phyloP scores from a whole-genome alignment of 345 rosid species.

The Melaleuca alternifolia region DNA sequence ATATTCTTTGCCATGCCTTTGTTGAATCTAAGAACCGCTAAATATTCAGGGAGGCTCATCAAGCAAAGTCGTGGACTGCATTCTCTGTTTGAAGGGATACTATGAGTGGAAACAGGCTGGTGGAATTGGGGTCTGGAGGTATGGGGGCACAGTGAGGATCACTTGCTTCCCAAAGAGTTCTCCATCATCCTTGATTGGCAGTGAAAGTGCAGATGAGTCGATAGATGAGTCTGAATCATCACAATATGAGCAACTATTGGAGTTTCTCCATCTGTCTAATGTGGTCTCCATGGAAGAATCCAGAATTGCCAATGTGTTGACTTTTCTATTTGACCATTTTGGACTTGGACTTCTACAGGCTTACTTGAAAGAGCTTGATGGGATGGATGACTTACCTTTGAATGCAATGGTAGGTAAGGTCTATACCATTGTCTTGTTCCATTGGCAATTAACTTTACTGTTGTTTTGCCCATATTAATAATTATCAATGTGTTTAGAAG shows the following conservation, averaged over 20 bases:
- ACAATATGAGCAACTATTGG: constrained; percentile 77
- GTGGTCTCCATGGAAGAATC: constrained; percentile 72
- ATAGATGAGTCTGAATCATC: constrained; percentile 82
- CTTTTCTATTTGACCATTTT: constrained; percentile 82
- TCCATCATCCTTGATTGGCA: constrained; percentile 45
- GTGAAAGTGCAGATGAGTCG: constrained; percentile 81
- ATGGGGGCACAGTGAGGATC: constrained; percentile 94
- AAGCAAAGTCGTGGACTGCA: constrained; percentile 93
- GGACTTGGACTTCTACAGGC: constrained; percentile 75
- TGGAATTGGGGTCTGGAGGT: constrained; percentile 93
- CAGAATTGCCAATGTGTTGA: constrained; percentile 53
- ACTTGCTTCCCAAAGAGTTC: constrained; percentile 64
- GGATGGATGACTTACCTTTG: constrained; percentile 58
- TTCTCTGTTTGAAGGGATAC: constrained; percentile 88
- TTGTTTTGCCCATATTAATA: not conserved
- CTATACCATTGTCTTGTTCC: constrained; percentile 1
- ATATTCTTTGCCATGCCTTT: not conserved
- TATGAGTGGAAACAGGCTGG: constrained; percentile 94
- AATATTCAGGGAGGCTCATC: constrained; percentile 76
- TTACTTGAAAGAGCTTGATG: constrained; percentile 62
- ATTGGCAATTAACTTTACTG: not conserved
- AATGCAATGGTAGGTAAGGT: constrained; percentile 94
- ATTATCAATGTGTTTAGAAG: not conserved
- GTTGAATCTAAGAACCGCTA: not conserved
- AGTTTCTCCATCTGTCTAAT: constrained; percentile 78